Evolutionary conservation across 805 yeast genomes (phyloP), one percentile per base, ranked within the genome.

Genomic region (Schizosaccharomyces lindneri): DNA sequence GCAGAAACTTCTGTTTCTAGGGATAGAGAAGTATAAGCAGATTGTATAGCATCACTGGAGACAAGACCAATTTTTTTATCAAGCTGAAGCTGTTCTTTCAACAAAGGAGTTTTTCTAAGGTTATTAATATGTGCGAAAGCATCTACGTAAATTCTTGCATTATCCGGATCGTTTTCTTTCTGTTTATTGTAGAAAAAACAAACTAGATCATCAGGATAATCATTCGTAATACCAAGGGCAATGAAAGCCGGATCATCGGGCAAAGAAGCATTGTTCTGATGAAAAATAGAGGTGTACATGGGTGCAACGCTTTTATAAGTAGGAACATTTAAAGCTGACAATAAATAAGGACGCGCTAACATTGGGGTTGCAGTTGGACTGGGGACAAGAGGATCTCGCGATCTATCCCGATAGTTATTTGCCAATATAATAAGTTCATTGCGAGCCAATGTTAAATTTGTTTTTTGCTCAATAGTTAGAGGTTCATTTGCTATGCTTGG

Each of bases 1-100:
- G 17, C 41, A 7, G 41, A 36, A 36, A 29, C 66, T 61, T 71
- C 70, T 24, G 71, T 70, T 61, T 69, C 70, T 1, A 72, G 66
- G 2, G 65, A 64, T 7, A 69, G 61, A 4, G 55, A 48, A 17
- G 43, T 13, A 60, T 62, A 68, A 17, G 70, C 67, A 3, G 60
- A 64, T 5, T 62, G 59, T 31, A 62, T n/a, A 9, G 64, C 63
- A 3, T 67, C 62, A 11, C 61, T 17, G 31, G 67, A 61, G 5
- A 64, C 64, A 5, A 64, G 61, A 15, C 64, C 51, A 59, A 55
- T 55, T 17, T 43, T 29, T 39, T 41, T n/a, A 15, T 59, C 59
- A 13, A 27, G n/a, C 29, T 27, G 21, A 29, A 59, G 15, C n/a
- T 48, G 60, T 60, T 36, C 24, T 19, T 19, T 19, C 36, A 59